Conservation (phyloP, 164 flowering plant species). For the Berberis vulgaris region DNA sequence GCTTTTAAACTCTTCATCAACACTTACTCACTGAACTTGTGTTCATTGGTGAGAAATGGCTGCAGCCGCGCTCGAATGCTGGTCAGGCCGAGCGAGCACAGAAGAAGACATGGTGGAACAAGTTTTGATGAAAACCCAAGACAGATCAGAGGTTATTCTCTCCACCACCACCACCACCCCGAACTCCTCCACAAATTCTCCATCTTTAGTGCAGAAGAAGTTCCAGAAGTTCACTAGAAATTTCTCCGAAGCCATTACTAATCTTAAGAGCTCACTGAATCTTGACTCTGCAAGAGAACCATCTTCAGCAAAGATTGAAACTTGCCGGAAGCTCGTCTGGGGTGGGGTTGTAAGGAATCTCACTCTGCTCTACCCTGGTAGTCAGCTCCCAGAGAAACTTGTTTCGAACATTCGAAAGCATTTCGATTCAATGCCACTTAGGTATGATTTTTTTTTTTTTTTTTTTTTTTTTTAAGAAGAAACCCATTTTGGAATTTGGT, state of each 20-base stretch:
- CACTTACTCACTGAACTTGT: too few relatives aligned
- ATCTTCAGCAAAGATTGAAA: conserved; percentile 28
- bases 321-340: conserved; percentile 58
- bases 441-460: conserved; percentile 23
- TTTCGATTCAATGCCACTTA: conserved; percentile 80
- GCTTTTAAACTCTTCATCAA: too few relatives aligned
- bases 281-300: conserved; percentile 54
- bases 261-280: conserved; percentile 66
- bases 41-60: not conserved
- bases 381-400: conserved; percentile 91
- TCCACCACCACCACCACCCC: not conserved
- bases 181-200: conserved; percentile 13
- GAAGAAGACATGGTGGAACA: conserved; percentile 92
- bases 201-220: conserved; percentile 53
- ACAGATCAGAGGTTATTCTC: conserved; percentile 57
- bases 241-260: conserved; percentile 68
- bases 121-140: conserved; percentile 62
- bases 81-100: conserved; percentile 75
- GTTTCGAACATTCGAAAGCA: conserved; percentile 84
- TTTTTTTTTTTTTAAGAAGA: not conserved
- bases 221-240: conserved; percentile 69
- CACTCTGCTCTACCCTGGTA: conserved; percentile 86
- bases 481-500: not conserved
- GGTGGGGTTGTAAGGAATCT: conserved; percentile 69
- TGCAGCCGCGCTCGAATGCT: conserved; percentile 94